Conservation (phyloP, 1,139 yeast genomes). For the Blastobotrys indianensis region DNA sequence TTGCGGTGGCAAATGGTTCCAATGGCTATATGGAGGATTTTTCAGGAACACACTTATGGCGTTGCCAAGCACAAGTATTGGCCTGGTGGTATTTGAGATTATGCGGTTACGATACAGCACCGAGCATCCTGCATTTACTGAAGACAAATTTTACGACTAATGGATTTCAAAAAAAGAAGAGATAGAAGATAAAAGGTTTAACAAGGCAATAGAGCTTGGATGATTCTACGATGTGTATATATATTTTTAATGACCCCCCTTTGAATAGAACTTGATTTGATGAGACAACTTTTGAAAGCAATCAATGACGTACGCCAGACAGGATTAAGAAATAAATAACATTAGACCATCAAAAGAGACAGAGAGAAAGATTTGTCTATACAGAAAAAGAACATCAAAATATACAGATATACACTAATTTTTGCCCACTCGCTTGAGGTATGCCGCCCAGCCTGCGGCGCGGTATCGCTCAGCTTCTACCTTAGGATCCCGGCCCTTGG, state of each 20-base stretch:
- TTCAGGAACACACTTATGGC: slow-evolving; percentile 64
- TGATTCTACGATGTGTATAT: too few relatives aligned
- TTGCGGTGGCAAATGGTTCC: slow-evolving; percentile 47
- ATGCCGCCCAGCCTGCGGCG: slow-evolving; percentile 93
- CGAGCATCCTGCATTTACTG: slow-evolving; percentile 12
- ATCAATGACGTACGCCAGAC: too few relatives aligned
- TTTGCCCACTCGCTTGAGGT: slow-evolving; percentile 29
- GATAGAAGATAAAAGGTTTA: too few relatives aligned
- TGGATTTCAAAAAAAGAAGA: slow-evolving; percentile 5
- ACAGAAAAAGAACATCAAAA: too few relatives aligned
- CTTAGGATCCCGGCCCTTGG: slow-evolving; percentile 88
- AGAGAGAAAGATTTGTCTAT: neutral
- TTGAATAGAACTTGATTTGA: too few relatives aligned
- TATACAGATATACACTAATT: neutral
- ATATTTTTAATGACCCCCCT: too few relatives aligned
- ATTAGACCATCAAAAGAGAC: neutral
- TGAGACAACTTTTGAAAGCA: too few relatives aligned
- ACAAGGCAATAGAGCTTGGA: too few relatives aligned
- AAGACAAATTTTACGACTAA: slow-evolving; percentile 11
- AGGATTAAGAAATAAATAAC: neutral
- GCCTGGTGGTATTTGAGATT: slow-evolving; percentile 77
- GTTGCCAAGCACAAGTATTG: slow-evolving; percentile 83
- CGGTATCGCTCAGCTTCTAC: slow-evolving; percentile 85
- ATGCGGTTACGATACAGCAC: slow-evolving; percentile 47
- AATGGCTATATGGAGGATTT: slow-evolving; percentile 75